Evolutionary conservation across 441 rosid genomes (phyloP).

Genomic region (Breynia disticha): DNA sequence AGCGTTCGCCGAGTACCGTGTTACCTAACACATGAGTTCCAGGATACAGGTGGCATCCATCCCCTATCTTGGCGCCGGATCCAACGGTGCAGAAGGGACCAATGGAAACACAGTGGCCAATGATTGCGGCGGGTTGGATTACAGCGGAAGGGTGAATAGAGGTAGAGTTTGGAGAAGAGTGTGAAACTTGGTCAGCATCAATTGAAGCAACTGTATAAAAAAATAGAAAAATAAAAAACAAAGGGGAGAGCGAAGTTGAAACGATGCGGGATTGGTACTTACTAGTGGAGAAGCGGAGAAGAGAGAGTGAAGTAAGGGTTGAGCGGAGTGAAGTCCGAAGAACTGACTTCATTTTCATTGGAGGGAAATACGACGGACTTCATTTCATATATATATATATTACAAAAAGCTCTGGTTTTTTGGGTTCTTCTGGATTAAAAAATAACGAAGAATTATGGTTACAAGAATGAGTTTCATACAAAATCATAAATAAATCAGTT

Average conservation of each 20-base stretch:
- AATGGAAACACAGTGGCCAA: slow-evolving; percentile 74
- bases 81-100: slow-evolving; percentile 86
- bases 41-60: slow-evolving; percentile 62
- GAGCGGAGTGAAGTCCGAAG: slow-evolving; percentile 35
- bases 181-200: background rate
- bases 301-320: slow-evolving; percentile 12
- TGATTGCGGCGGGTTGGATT: slow-evolving; percentile 66
- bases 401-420: no score
- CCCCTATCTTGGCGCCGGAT: slow-evolving; percentile 61
- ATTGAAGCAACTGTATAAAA: background rate
- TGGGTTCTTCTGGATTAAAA: no score
- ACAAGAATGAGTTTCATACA: no score
- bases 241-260: background rate
- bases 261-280: no score
- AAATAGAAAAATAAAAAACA: background rate
- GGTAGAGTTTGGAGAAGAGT: slow-evolving; percentile 7
- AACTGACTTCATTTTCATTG: background rate
- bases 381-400: no score
- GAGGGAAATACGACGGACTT: no score
- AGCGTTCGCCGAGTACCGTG: slow-evolving; percentile 56
- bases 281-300: slow-evolving; percentile 27
- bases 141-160: slow-evolving; percentile 66
- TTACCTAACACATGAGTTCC: slow-evolving; percentile 76
- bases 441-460: no score
- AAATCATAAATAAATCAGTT: no score